Evolutionary conservation across 345 rosid genomes (phyloP).

Genomic region (Brassica juncea): DNA sequence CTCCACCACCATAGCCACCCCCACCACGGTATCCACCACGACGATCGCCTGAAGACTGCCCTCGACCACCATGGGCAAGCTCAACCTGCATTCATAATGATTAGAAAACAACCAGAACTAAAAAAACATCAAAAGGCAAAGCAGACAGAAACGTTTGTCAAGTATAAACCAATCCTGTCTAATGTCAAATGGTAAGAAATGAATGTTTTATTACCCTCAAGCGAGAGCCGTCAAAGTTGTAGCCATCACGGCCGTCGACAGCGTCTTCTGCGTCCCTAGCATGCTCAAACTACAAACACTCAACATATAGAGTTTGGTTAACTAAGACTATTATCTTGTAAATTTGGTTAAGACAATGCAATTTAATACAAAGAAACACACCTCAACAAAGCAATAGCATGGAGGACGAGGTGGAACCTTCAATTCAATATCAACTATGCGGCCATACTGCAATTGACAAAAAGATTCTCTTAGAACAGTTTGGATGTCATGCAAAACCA

Average conservation of each 20-base stretch:
- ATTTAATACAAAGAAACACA: constrained; percentile 25
- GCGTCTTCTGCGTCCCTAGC: constrained; percentile 76
- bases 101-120: constrained; percentile 5
- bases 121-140: not conserved
- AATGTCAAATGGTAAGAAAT: not conserved
- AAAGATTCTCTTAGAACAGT: not conserved
- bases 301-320: constrained; percentile 22
- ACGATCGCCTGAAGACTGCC: constrained; percentile 73
- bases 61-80: constrained; percentile 98
- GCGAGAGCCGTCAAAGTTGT: constrained; percentile 77
- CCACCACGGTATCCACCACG: constrained; percentile 56
- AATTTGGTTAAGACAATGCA: not conserved
- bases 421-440: constrained; percentile 86
- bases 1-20: constrained; percentile 32
- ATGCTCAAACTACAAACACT: constrained; percentile 53
- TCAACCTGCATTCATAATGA: constrained; percentile 66
- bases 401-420: constrained; percentile 98
- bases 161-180: not conserved
- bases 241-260: constrained; percentile 80
- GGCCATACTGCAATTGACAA: constrained; percentile 64
- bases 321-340: not conserved
- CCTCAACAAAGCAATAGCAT: constrained; percentile 96
- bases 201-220: constrained; percentile 51
- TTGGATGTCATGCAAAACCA: not conserved
- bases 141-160: not conserved